These are phyloP conservation scores for Exophiala lecanii-corni DNA, from an alignment of 2,329 filamentous ascomycete species.

Conservation along the genomic window DNA sequence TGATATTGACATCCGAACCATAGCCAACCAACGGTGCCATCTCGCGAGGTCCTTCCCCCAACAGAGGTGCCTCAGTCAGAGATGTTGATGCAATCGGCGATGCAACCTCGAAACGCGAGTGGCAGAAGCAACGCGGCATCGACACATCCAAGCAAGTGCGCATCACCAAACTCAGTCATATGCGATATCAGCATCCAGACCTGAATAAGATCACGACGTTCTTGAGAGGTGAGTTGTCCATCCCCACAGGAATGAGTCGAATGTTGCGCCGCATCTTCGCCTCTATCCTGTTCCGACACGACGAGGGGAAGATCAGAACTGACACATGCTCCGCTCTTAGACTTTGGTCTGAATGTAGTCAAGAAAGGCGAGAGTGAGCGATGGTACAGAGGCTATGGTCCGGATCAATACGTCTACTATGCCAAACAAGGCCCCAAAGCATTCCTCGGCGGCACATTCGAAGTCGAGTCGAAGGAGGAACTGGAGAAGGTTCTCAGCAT, in stretches of 20 bases:
- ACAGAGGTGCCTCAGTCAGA: conserved; percentile 24
- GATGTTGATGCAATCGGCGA: conserved; percentile 23
- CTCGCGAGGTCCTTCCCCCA: conserved; percentile 26
- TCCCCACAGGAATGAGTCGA: no score
- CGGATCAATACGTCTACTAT: conserved; percentile 44
- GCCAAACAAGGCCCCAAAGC: conserved; percentile 36
- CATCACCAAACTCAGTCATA: conserved; percentile 46
- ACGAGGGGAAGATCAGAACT: no score
- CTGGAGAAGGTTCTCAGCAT: conserved; percentile 34
- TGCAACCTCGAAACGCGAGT: conserved; percentile 19
- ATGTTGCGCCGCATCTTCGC: no score
- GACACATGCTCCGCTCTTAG: no score
- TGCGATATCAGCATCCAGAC: conserved; percentile 53
- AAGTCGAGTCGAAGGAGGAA: conserved; percentile 41
- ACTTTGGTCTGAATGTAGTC: conserved; percentile 42
- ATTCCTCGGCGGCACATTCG: conserved; percentile 41
- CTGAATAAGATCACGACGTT: conserved; percentile 46
- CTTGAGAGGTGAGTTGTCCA: conserved; percentile 30
- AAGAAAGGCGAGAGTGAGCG: conserved; percentile 35
- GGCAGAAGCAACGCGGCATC: conserved; percentile 32
- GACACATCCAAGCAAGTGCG: conserved; percentile 43
- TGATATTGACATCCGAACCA: no score
- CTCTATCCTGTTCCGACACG: no score
- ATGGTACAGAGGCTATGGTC: conserved; percentile 43
- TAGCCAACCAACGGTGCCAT: conserved; percentile 15